Percentiles rank a stretch among this genome's conserved stretches.
Conservation (phyloP, 345 rosid genomes). For the Acer saccharum region DNA sequence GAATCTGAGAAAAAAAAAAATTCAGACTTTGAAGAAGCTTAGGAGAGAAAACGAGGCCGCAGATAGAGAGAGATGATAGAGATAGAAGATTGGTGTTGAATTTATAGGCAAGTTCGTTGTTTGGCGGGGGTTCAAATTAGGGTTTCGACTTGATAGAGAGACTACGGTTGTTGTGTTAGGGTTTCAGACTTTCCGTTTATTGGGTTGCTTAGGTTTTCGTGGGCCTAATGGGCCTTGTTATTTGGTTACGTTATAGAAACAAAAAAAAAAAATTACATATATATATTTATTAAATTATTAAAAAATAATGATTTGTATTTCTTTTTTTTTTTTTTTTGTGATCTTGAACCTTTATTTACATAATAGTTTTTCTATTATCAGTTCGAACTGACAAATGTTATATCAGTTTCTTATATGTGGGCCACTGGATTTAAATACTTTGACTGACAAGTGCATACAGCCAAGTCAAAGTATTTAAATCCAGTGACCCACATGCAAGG, state of each 20-base stretch:
- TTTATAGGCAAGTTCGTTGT: not conserved
- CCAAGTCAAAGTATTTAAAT: too few species aligned
- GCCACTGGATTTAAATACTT: too few species aligned
- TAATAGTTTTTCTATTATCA: too few species aligned
- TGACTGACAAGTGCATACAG: too few species aligned
- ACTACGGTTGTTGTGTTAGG: not conserved
- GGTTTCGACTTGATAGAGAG: slow-evolving; percentile 12
- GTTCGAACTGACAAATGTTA: too few species aligned
- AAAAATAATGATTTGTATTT: too few species aligned
- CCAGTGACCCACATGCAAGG: too few species aligned
- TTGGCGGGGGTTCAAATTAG: not conserved
- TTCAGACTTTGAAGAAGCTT: not conserved
- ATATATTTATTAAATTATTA: too few species aligned
- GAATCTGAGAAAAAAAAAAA: not conserved
- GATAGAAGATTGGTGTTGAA: not conserved
- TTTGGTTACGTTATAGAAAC: not conserved
- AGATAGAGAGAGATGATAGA: fast-evolving
- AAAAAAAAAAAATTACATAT: too few species aligned
- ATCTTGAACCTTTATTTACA: not conserved
- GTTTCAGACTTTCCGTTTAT: not conserved
- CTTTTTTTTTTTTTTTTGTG: too few species aligned
- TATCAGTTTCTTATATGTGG: too few species aligned
- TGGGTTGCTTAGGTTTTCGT: not conserved
- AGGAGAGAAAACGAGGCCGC: not conserved
- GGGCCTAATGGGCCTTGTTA: not conserved